phyloP scores from a whole-genome alignment of 2,329 filamentous ascomycete species.

The Rhinocladiella similis region DNA sequence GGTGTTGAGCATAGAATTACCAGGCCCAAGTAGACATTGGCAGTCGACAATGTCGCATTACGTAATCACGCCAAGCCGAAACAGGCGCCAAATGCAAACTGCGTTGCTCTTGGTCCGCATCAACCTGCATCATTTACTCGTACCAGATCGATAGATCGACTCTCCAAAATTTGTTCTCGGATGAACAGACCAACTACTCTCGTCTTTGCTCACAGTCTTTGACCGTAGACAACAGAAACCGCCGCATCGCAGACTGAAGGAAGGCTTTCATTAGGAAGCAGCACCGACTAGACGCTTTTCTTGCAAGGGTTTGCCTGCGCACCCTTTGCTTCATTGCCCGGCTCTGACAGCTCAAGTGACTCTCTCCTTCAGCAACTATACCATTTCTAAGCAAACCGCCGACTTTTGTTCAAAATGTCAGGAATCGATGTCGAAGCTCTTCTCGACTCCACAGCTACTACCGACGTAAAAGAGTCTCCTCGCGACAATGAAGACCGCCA shows the following conservation, averaged over 20 bases:
- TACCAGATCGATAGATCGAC: neutral
- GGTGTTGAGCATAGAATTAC: too few species aligned
- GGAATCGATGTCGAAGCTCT: constrained; percentile 84
- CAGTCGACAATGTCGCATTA: too few species aligned
- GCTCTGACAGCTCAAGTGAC: constrained; percentile 27
- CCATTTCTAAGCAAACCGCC: constrained; percentile 11
- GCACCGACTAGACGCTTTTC: neutral
- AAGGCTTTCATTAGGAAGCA: neutral
- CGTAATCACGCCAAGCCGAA: neutral
- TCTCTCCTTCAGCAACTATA: constrained; percentile 9
- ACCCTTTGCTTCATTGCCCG: constrained; percentile 18
- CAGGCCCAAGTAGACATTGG: too few species aligned
- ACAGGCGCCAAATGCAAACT: neutral
- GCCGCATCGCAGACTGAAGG: neutral
- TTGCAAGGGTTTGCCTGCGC: constrained; percentile 27
- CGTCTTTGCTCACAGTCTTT: neutral
- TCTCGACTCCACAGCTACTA: constrained; percentile 77
- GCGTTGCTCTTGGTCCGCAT: neutral
- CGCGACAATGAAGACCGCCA: constrained; percentile 55
- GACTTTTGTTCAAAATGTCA: constrained; percentile 55
- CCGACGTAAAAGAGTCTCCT: constrained; percentile 34
- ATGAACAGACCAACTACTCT: neutral
- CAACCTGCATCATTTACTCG: too few species aligned
- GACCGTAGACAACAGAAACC: too few species aligned
- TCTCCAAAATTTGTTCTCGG: neutral